Percentiles rank a stretch among this genome's conserved stretches.
Evolutionary conservation across 305 asterid species (phyloP).

Genomic region (Ilex paraguariensis): DNA sequence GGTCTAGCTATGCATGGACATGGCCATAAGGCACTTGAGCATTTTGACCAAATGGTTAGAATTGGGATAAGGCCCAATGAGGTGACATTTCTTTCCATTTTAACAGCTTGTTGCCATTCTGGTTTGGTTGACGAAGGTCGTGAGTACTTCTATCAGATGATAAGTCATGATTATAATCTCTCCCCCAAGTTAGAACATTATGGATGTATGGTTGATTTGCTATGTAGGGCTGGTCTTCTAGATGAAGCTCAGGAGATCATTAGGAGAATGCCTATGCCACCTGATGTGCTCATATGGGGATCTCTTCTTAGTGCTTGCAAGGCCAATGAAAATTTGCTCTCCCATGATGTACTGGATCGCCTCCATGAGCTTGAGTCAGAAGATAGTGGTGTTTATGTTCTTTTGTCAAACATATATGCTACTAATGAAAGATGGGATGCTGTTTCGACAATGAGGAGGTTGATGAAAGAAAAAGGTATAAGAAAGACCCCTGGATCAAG

Average conservation of each 20-base stretch:
- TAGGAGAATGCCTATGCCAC: background rate
- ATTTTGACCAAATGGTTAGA: too few relatives aligned
- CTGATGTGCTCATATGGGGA: background rate
- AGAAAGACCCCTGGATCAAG: background rate
- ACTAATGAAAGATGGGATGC: background rate
- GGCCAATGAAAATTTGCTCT: background rate
- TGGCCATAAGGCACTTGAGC: too few relatives aligned
- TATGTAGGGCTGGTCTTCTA: background rate
- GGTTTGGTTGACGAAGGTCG: too few relatives aligned
- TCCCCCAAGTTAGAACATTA: background rate
- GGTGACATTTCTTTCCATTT: too few relatives aligned
- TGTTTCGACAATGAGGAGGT: background rate
- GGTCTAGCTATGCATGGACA: too few relatives aligned
- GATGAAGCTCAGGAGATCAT: background rate
- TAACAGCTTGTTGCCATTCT: too few relatives aligned
- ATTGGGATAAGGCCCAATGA: too few relatives aligned
- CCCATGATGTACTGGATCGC: background rate
- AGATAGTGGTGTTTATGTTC: background rate
- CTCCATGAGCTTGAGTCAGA: background rate
- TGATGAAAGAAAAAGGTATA: conserved; percentile 1
- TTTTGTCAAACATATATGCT: background rate
- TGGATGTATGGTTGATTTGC: background rate
- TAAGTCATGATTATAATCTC: background rate
- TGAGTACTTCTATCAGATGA: background rate
- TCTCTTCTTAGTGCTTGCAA: background rate